Percentiles rank a stretch among this genome's conserved stretches.
Evolutionary conservation across 2,329 filamentous ascomycete species (phyloP).

Genomic region (Xylaria sp.): DNA sequence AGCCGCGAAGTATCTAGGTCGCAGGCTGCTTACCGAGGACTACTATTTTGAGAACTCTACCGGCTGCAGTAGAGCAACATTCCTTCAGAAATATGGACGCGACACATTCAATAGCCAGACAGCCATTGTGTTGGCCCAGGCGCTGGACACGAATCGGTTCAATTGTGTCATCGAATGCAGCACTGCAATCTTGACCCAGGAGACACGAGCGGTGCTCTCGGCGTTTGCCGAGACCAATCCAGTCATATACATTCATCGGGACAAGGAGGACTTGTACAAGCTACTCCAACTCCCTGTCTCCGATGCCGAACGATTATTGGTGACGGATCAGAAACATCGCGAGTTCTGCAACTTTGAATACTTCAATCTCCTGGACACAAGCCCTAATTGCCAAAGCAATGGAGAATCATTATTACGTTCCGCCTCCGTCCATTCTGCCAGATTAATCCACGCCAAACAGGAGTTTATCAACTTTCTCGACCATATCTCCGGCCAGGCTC

Average conservation of each 20-base stretch:
- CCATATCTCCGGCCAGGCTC: conserved; percentile 63
- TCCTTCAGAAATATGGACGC: conserved; percentile 68
- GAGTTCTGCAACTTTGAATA: conserved; percentile 77
- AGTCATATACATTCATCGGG: conserved; percentile 75
- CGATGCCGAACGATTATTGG: conserved; percentile 66
- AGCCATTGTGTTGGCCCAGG: conserved; percentile 68
- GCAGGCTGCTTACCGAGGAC: conserved; percentile 75
- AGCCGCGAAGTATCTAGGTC: conserved; percentile 72
- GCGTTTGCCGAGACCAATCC: conserved; percentile 72
- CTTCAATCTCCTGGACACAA: conserved; percentile 69
- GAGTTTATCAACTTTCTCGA: conserved; percentile 70
- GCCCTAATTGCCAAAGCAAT: conserved; percentile 47
- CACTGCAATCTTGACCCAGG: conserved; percentile 70
- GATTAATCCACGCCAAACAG: conserved; percentile 67
- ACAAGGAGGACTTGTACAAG: conserved; percentile 68
- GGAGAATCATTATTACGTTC: conserved; percentile 51
- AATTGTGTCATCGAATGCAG: conserved; percentile 77
- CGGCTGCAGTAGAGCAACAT: conserved; percentile 68
- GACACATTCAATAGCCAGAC: conserved; percentile 71
- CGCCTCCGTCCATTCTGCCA: conserved; percentile 64
- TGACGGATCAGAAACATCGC: conserved; percentile 65
- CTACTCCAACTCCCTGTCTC: conserved; percentile 61
- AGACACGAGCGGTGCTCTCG: conserved; percentile 66
- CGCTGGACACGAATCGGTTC: conserved; percentile 67
- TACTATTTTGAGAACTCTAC: conserved; percentile 72